Percentiles rank a stretch among this genome's conserved stretches.
These are phyloP conservation scores for Chytriomyces sp. DNA, from an alignment of 192 early-diverging fungal species.

Conservation along the genomic window DNA sequence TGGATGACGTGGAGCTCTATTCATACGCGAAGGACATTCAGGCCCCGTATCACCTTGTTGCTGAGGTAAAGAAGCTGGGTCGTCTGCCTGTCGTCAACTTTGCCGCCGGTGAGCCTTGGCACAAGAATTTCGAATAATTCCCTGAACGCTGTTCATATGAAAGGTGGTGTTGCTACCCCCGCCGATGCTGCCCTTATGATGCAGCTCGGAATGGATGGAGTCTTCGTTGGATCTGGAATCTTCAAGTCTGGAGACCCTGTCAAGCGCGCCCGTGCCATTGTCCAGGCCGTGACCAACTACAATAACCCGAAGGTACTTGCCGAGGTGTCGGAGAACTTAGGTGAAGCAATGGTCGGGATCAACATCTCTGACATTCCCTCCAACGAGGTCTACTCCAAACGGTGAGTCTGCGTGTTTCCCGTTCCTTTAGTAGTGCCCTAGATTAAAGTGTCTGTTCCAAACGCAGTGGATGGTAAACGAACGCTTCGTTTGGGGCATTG, in stretches of 20 bases:
- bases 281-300: constrained; percentile 96
- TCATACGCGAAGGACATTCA: constrained; percentile 96
- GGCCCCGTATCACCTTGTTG: constrained; percentile 87
- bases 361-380: constrained; percentile 72
- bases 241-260: constrained; percentile 91
- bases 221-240: constrained; percentile 96
- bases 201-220: constrained; percentile 98
- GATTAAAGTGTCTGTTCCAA: neutral
- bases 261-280: constrained; percentile 91
- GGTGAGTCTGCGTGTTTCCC: too few species aligned
- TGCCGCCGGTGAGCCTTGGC: constrained; percentile 67
- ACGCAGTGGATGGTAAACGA: neutral
- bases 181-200: constrained; percentile 99
- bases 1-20: constrained; percentile 90
- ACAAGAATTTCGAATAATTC: neutral
- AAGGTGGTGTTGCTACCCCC: constrained; percentile 90
- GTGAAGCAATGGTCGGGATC: constrained; percentile 98
- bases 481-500: too few species aligned
- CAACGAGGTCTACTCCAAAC: constrained; percentile 59
- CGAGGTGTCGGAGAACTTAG: constrained; percentile 85
- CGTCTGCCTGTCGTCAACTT: constrained; percentile 98
- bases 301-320: constrained; percentile 87
- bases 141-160: neutral
- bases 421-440: neutral
- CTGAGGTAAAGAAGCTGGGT: constrained; percentile 83